Base-by-base conservation (phyloP, 306 rosid species). In the Delonix regia region DNA sequence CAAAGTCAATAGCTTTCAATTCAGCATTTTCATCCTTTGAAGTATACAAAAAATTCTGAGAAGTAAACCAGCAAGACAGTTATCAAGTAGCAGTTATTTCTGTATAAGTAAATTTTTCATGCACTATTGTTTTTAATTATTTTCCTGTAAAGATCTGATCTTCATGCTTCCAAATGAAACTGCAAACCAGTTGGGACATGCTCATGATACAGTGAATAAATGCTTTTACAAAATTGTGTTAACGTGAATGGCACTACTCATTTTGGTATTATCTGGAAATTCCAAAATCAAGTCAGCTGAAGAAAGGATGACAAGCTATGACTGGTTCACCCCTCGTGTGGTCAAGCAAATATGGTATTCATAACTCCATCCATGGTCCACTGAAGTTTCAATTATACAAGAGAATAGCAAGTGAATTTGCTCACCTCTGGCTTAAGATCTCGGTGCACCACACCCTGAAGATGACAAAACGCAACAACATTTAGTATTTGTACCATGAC, bases 351-450 rank as follows among this genome's bases (percentile, higher is more conserved):
- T 55, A 55, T 21, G 61, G 30, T 3, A 39, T 19, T 3, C 9
- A 51, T 11, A 65, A 11, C 30, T 65, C 16, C 33, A 21, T 65
- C 9, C 71, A 10, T 38, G 16, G 28, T 3, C 44, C 51, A 65
- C 22, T 77, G 47, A 55, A 68, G 75, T 30, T 69, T 57, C 52
- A 44, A 16, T 44, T 22, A 70, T 8, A 60, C 11, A 16, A 60
- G 41, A 30, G 59, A 21, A 71, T 65, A 51, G 34, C 24, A 67
- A 48, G 60, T 67, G 45, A 39, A 78, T 64, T n/a, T 36, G 28
- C 49, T 42, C 69, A 90, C 95, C 95, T 90, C 95, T 28, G 95
- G 95, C 83, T 90, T 90, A 76, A 90, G 95, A 86, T 90, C 95
- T 18, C 95, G 86, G 75, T 90, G 95, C 75, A 90, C 95, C 75